Percentiles rank a stretch among this genome's conserved stretches.
phyloP scores from a whole-genome alignment of 768 basidiomycete genomes.

The Lactarius akahatsu region DNA sequence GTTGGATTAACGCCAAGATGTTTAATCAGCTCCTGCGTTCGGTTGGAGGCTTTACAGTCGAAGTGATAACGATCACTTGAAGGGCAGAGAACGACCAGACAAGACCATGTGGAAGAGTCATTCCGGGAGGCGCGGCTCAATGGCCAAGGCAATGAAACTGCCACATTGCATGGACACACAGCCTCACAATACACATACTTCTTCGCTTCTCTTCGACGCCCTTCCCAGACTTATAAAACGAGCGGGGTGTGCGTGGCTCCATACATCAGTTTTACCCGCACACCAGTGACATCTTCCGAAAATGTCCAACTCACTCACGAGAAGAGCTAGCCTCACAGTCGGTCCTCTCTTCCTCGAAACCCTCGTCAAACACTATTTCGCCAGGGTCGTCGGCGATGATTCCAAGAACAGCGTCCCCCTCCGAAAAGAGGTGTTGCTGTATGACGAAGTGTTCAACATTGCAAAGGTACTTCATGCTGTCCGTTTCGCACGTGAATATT shows the following conservation, averaged over 20 bases:
- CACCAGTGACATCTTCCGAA: not conserved
- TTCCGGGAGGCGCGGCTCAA: not conserved
- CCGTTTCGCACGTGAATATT: not conserved
- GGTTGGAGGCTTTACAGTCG: no score
- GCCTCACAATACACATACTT: not conserved
- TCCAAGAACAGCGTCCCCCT: slow-evolving; percentile 34
- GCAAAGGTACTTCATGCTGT: slow-evolving; percentile 54
- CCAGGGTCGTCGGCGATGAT: slow-evolving; percentile 41
- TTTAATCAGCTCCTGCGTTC: no score
- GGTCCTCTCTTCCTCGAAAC: slow-evolving; percentile 74
- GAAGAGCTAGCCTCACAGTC: slow-evolving; percentile 60
- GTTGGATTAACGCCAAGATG: no score
- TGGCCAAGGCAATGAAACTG: not conserved
- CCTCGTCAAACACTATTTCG: slow-evolving; percentile 84
- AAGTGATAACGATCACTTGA: no score
- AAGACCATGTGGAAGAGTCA: not conserved
- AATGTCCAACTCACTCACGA: slow-evolving; percentile 54
- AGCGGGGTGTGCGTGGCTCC: not conserved
- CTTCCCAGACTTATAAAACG: not conserved
- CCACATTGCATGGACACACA: not conserved
- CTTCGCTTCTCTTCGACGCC: not conserved
- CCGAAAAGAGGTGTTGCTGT: slow-evolving; percentile 73
- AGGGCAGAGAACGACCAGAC: no score
- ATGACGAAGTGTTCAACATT: slow-evolving; percentile 76
- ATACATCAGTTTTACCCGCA: not conserved